Evolutionary conservation across 208 protist species (phyloP).

Genomic region (Crithidia bombi): DNA sequence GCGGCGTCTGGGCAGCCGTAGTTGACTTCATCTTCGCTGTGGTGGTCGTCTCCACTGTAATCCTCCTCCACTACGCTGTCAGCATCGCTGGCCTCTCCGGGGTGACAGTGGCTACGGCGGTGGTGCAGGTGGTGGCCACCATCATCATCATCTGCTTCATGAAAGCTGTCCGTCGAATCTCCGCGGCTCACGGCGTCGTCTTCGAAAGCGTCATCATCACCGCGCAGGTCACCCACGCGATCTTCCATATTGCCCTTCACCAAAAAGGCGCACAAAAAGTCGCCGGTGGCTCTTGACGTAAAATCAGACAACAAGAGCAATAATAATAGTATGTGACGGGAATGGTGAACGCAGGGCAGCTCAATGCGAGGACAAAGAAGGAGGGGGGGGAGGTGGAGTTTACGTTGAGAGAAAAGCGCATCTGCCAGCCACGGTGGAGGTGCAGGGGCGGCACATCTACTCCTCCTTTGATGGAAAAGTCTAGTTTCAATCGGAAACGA

Average conservation of each 20-base stretch:
- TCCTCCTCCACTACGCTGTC: not conserved
- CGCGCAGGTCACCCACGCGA: not conserved
- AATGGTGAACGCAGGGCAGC: too few species aligned
- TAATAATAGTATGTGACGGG: too few species aligned
- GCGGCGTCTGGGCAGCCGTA: not conserved
- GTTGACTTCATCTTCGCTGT: not conserved
- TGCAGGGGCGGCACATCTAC: too few species aligned
- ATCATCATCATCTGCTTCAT: not conserved
- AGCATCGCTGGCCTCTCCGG: not conserved
- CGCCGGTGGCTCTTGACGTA: too few species aligned
- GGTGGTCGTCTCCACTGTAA: not conserved
- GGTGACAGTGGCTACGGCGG: not conserved
- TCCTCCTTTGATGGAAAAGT: too few species aligned
- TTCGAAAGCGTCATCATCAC: slow-evolving; percentile 3
- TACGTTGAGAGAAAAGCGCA: too few species aligned
- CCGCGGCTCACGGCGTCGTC: slow-evolving; percentile 3
- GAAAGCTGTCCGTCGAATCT: not conserved
- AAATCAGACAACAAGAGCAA: too few species aligned
- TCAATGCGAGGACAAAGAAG: too few species aligned
- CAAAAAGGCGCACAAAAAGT: not conserved
- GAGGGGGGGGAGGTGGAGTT: too few species aligned
- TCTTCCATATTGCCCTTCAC: not conserved
- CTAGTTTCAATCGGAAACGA: too few species aligned
- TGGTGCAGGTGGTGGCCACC: not conserved
- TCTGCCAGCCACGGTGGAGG: too few species aligned